phyloP scores from a whole-genome alignment of 192 early-diverging fungal species.

The Podila minutissima region DNA sequence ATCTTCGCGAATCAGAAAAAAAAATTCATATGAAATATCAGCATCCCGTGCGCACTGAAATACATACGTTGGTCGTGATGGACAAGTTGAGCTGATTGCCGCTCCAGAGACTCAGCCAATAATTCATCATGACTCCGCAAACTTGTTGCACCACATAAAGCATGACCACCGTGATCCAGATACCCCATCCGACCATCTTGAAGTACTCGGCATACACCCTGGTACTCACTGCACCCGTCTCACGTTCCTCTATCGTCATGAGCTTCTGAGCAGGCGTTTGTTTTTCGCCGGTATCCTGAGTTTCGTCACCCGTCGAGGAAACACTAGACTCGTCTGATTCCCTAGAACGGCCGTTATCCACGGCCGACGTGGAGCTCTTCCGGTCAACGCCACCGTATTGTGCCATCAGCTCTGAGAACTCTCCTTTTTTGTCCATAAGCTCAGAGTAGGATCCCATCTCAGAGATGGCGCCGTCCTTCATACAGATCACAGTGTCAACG shows the following conservation, averaged over 20 bases:
- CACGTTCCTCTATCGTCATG: constrained; percentile 12
- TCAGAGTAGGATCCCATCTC: constrained; percentile 71
- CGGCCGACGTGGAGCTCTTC: not conserved
- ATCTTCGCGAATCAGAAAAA: no score
- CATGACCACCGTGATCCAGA: constrained; percentile 2
- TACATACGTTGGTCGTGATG: constrained; percentile 10
- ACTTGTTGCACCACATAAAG: constrained; percentile 8
- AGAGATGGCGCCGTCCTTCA: constrained; percentile 72
- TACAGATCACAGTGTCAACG: constrained; percentile 70
- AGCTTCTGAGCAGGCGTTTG: not conserved
- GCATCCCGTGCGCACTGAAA: no score
- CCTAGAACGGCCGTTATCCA: not conserved
- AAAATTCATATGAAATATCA: no score
- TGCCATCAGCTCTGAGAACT: constrained; percentile 62
- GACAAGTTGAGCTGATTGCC: constrained; percentile 3
- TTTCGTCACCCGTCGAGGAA: constrained; percentile 21
- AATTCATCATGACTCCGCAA: constrained; percentile 14
- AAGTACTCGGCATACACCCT: constrained; percentile 15
- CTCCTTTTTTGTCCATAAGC: constrained; percentile 64
- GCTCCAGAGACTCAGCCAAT: constrained; percentile 31
- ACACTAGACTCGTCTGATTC: not conserved
- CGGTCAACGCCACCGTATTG: constrained; percentile 59
- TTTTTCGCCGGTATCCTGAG: not conserved
- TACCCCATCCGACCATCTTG: not conserved
- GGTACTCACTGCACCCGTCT: constrained; percentile 1